Conservation (phyloP, 2,329 filamentous ascomycete genomes). For the Colletotrichum camelliae region DNA sequence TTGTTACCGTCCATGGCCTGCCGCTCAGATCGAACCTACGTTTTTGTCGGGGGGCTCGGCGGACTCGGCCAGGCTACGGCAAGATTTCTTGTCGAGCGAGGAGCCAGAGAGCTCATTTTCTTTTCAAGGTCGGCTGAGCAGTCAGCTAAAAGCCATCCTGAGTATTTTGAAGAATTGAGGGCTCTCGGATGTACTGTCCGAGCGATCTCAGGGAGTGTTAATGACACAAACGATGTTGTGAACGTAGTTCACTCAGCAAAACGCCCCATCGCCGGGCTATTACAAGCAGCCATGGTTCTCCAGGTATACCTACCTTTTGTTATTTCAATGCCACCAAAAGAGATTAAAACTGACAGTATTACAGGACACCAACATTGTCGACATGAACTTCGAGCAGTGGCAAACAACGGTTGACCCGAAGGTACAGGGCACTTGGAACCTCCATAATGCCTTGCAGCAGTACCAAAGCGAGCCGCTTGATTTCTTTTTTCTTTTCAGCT, state of each 20-base stretch:
- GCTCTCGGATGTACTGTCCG: slow-evolving; percentile 28
- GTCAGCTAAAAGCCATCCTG: not conserved
- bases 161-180: slow-evolving; percentile 23
- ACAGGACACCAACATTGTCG: slow-evolving; percentile 28
- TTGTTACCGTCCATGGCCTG: not conserved
- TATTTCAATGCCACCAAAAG: not conserved
- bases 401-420: slow-evolving; percentile 40
- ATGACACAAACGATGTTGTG: slow-evolving; percentile 30
- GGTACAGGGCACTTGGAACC: slow-evolving; percentile 46
- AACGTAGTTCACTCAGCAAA: slow-evolving; percentile 20
- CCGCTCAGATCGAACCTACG: slow-evolving; percentile 24
- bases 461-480: slow-evolving; percentile 27
- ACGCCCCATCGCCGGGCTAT: slow-evolving; percentile 41
- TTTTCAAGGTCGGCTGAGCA: slow-evolving; percentile 30
- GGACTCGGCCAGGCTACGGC: slow-evolving; percentile 34
- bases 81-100: slow-evolving; percentile 32
- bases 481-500: slow-evolving; percentile 43
- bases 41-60: slow-evolving; percentile 36
- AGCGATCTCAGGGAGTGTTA: slow-evolving; percentile 38
- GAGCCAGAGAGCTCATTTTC: slow-evolving; percentile 31
- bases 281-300: slow-evolving; percentile 46
- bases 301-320: not conserved
- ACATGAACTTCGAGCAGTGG: slow-evolving; percentile 45
- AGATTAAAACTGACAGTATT: not conserved
- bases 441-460: slow-evolving; percentile 35